Base-by-base conservation (phyloP, 2,329 filamentous ascomycete genomes). In the Colletotrichum destructivum region DNA sequence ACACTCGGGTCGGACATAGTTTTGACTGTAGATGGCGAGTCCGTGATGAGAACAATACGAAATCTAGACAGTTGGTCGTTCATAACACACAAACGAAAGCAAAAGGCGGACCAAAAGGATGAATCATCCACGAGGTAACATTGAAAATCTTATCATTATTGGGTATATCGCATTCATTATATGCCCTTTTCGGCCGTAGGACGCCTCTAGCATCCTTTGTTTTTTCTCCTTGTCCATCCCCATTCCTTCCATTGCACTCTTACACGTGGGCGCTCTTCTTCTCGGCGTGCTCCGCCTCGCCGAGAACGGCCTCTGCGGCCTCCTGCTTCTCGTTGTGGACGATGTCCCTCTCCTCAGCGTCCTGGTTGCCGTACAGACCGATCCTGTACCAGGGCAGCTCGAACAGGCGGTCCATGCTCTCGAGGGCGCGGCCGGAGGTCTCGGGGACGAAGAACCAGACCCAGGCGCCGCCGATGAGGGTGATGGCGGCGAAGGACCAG, bases 371-470 rank as follows among this genome's bases (percentile, higher is more conserved):
- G 75, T 85, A 78, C 0, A 84, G 82, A 42, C 93, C 93, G 74
- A 96, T 94, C 80, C 88, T 87, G 80, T 93, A 90, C 93, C 93
- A 95, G 0, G 91, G 91, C 60, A 94, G 84, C 62, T 87, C 88
- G 77, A 95, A 95, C 74, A 95, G 84, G 35, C 86, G 84, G 77
- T 95, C 92, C 88, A 95, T 93, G 74, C 86, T 89, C 83, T 93
- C 91, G 9, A 93, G 84, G 61, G 83, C 84, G n/a, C 87, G 84
- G 0, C 92, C 92, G 0, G 88, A 88, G 0, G 92, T 93, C 84
- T 95, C 93, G 0, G 93, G 93, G 1, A 95, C 87, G 73, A 88
- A 92, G 80, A 94, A 88, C 85, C 87, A 93, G 4, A 92, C 92
- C 91, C 92, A 95, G 3, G 87, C 42, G 4, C 91, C 89, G 38